Evolutionary conservation across 129 eudicot genomes (phyloP).

Genomic region (Escallonia herrerae): DNA sequence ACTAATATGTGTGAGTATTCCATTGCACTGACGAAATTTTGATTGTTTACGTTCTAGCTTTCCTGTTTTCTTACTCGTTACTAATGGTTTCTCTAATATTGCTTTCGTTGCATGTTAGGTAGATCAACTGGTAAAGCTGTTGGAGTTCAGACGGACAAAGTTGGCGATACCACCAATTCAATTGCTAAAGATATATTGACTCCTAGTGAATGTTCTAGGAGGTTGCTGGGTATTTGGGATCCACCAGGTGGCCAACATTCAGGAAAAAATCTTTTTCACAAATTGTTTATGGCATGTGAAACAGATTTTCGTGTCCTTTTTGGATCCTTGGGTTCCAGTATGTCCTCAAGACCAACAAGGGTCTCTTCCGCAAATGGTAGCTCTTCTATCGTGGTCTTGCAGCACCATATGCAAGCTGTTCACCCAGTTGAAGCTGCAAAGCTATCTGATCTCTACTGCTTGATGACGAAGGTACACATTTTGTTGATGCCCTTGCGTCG

Average conservation of each 20-base stretch:
- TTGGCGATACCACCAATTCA: slow-evolving; percentile 21
- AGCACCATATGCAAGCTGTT: slow-evolving; percentile 19
- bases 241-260: slow-evolving; percentile 27
- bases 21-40: background rate
- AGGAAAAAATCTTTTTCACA: slow-evolving; percentile 42
- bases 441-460: slow-evolving; percentile 55
- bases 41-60: background rate
- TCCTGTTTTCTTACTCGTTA: background rate
- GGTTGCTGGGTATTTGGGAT: slow-evolving; percentile 53
- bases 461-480: slow-evolving; percentile 49
- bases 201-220: slow-evolving; percentile 20
- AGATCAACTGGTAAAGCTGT: slow-evolving; percentile 31
- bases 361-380: slow-evolving; percentile 6
- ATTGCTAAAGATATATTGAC: slow-evolving; percentile 18
- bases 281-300: slow-evolving; percentile 64
- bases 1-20: slow-evolving; percentile 21
- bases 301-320: slow-evolving; percentile 59
- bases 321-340: slow-evolving; percentile 46
- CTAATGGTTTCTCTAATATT: slow-evolving; percentile 6
- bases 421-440: slow-evolving; percentile 49
- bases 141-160: slow-evolving; percentile 71
- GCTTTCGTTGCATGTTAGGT: slow-evolving; percentile 21
- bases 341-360: slow-evolving; percentile 18
- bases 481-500: background rate
- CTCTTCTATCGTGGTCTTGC: slow-evolving; percentile 16